Evolutionary conservation across 805 yeast species (phyloP).

Genomic region (Schwanniomyces vanrijiae): DNA sequence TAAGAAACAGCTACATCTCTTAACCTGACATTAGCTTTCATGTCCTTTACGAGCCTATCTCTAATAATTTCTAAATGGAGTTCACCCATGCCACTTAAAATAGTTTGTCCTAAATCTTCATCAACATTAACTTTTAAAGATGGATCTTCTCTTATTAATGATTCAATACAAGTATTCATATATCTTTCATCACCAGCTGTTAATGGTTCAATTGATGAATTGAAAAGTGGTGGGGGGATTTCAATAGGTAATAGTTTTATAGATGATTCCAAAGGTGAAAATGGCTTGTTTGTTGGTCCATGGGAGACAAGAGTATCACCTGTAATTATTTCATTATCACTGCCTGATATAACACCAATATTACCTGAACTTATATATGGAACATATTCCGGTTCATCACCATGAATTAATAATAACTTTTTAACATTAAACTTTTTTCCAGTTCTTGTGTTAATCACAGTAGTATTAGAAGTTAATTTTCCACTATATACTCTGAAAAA

Average conservation of each 20-base stretch:
- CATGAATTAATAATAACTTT: constrained; percentile 80
- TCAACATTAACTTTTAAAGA: constrained; percentile 70
- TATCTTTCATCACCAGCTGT: constrained; percentile 78
- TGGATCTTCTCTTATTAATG: constrained; percentile 86
- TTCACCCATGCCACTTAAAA: constrained; percentile 96
- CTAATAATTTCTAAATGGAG: constrained; percentile 86
- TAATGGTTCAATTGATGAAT: constrained; percentile 77
- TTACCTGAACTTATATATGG: constrained; percentile 66
- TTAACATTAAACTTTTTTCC: constrained; percentile 66
- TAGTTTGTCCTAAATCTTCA: constrained; percentile 86
- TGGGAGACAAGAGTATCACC: constrained; percentile 87
- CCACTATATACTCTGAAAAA: constrained; percentile 91
- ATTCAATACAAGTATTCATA: constrained; percentile 66
- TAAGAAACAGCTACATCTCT: constrained; percentile 89
- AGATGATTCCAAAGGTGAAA: constrained; percentile 44
- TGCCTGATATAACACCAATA: constrained; percentile 85
- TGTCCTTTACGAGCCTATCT: constrained; percentile 74
- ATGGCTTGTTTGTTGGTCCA: constrained; percentile 41
- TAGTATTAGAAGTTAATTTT: constrained; percentile 57
- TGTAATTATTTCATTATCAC: constrained; percentile 68
- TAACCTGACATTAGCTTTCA: constrained; percentile 77
- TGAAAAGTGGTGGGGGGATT: constrained; percentile 91
- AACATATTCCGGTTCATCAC: constrained; percentile 79
- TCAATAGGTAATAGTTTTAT: constrained; percentile 69
- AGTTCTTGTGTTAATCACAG: constrained; percentile 66